phyloP scores from a whole-genome alignment of 2,329 filamentous ascomycete species.

The Colletotrichum eleusines region DNA sequence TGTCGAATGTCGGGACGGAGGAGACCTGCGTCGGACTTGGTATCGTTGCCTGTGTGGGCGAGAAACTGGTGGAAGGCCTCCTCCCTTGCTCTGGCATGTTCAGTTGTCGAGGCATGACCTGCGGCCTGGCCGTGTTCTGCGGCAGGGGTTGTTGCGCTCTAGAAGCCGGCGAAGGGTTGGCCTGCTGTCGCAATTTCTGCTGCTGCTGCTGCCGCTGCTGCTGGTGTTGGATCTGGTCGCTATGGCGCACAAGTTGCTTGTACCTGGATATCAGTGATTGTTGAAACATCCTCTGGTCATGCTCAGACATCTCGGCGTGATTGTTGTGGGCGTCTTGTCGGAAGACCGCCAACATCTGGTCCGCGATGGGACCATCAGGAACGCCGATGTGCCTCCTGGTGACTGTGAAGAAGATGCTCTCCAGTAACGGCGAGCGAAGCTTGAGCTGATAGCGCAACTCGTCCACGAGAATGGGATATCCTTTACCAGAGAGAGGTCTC shows the following conservation, averaged over 20 bases:
- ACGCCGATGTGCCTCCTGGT: constrained; percentile 61
- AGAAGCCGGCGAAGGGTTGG: background rate
- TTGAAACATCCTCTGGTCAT: constrained; percentile 12
- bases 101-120: constrained; percentile 9
- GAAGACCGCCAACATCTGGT: constrained; percentile 48
- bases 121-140: background rate
- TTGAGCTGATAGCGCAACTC: constrained; percentile 64
- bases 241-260: constrained; percentile 12
- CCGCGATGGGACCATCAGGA: constrained; percentile 50
- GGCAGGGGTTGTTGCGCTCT: background rate
- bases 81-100: constrained; percentile 8
- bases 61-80: constrained; percentile 12
- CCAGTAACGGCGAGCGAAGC: constrained; percentile 64
- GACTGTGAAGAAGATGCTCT: constrained; percentile 66
- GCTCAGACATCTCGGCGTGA: constrained; percentile 22
- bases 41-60: background rate
- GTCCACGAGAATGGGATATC: constrained; percentile 67
- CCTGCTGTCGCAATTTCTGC: background rate
- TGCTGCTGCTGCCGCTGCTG: background rate
- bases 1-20: constrained; percentile 6
- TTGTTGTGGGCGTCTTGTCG: constrained; percentile 42
- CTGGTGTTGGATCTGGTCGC: background rate
- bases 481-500: constrained; percentile 45
- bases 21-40: constrained; percentile 2
- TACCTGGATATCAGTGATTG: constrained; percentile 27